These are phyloP conservation scores for Russula vinacea DNA, from an alignment of 768 basidiomycete genomes.

Conservation along the genomic window DNA sequence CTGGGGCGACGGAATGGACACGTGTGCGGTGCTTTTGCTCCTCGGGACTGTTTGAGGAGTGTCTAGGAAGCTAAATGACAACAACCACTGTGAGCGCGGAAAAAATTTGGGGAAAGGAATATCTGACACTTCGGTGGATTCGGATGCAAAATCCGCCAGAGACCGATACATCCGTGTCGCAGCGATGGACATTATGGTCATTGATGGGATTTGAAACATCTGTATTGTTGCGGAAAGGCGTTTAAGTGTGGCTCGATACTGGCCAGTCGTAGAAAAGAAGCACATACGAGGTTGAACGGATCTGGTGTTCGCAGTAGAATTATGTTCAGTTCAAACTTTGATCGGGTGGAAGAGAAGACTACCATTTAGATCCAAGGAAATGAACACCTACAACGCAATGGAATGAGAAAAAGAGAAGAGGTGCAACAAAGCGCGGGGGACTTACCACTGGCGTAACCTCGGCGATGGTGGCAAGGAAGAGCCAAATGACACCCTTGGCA, in stretches of 20 bases:
- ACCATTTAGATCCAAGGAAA: not conserved
- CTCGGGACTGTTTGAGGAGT: not conserved
- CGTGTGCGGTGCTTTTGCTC: not conserved
- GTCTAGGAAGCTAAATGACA: not conserved
- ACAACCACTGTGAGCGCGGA: not conserved
- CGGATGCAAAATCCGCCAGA: not conserved
- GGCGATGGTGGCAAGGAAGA: not conserved
- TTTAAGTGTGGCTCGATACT: not conserved
- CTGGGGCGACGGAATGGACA: not conserved
- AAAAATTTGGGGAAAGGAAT: not conserved
- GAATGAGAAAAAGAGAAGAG: not conserved
- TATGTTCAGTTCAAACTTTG: not conserved
- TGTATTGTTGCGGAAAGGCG: not conserved
- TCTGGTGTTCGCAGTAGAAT: not conserved
- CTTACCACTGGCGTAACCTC: not conserved
- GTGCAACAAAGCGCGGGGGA: not conserved
- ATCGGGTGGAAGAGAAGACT: not conserved
- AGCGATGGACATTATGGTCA: not conserved
- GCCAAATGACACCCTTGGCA: not conserved
- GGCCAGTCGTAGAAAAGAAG: not conserved
- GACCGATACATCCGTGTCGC: not conserved
- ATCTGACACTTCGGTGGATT: not conserved
- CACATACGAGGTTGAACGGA: not conserved
- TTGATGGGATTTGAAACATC: not conserved
- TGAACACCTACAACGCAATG: not conserved